Percentiles rank a stretch among this genome's conserved stretches.
These are phyloP conservation scores for Nannizzia gypsea DNA, from an alignment of 2,329 filamentous ascomycete species.

Conservation along the genomic window DNA sequence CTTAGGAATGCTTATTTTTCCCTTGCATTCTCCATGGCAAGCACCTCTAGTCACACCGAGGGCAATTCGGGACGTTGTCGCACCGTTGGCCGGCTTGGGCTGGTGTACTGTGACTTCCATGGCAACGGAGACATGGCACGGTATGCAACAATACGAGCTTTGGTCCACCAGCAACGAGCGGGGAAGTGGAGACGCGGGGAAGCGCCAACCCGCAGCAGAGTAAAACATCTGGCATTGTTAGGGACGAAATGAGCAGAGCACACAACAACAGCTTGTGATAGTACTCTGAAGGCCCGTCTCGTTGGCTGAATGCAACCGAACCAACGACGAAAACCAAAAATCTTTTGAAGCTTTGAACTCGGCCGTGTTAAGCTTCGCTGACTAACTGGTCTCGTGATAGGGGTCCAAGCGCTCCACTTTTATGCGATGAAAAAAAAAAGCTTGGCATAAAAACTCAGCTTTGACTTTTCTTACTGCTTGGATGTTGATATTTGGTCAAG, in stretches of 20 bases:
- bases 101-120: neutral
- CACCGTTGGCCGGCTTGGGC: neutral
- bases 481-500: too few relatives aligned
- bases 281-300: neutral
- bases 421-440: too few relatives aligned
- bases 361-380: too few relatives aligned
- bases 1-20: neutral
- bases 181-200: neutral
- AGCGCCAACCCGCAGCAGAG: too few relatives aligned
- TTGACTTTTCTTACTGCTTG: too few relatives aligned
- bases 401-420: too few relatives aligned
- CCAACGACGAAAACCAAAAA: neutral
- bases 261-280: neutral
- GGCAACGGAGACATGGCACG: neutral
- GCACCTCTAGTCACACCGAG: neutral
- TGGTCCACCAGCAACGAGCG: neutral
- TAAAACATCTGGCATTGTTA: neutral
- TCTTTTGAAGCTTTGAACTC: too few relatives aligned
- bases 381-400: too few relatives aligned
- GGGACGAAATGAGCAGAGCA: neutral
- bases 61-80: neutral
- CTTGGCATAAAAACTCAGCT: too few relatives aligned
- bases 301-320: neutral
- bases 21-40: neutral
- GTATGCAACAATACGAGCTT: neutral